Evolutionary conservation across 106 monocot genomes (phyloP).

Genomic region (Dendrobium officinale): DNA sequence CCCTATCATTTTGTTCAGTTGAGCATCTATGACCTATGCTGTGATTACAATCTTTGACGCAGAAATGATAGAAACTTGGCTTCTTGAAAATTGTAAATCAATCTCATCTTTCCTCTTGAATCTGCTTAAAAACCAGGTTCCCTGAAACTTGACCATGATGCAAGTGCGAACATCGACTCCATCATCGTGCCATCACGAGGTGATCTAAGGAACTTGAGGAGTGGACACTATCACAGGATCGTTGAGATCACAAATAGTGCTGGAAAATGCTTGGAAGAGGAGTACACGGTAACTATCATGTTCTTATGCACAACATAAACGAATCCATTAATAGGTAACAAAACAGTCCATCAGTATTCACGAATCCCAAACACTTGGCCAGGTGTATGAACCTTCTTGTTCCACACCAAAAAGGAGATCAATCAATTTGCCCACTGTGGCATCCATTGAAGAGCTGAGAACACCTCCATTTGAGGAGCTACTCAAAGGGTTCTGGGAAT

Average conservation of each 20-base stretch:
- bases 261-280: constrained; percentile 71
- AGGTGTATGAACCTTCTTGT: constrained; percentile 94
- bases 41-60: too few relatives aligned
- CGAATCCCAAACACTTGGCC: neutral
- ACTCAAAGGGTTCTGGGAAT: constrained; percentile 70
- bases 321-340: neutral
- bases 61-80: too few relatives aligned
- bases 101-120: neutral
- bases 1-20: neutral
- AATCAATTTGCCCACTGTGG: constrained; percentile 54
- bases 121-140: constrained; percentile 38
- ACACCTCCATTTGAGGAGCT: constrained; percentile 86
- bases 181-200: constrained; percentile 43
- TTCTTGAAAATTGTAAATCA: neutral
- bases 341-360: neutral
- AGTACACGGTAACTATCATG: constrained; percentile 56
- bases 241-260: constrained; percentile 68
- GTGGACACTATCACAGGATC: constrained; percentile 60
- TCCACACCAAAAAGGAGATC: constrained; percentile 63
- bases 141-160: constrained; percentile 81
- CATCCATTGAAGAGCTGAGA: constrained; percentile 80
- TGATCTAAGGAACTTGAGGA: constrained; percentile 47
- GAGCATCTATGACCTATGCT: too few relatives aligned
- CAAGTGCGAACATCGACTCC: constrained; percentile 45
- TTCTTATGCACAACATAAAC: neutral